phyloP scores from a whole-genome alignment of 2,329 filamentous ascomycete genomes.

The Purpureocillium takamizusanense region DNA sequence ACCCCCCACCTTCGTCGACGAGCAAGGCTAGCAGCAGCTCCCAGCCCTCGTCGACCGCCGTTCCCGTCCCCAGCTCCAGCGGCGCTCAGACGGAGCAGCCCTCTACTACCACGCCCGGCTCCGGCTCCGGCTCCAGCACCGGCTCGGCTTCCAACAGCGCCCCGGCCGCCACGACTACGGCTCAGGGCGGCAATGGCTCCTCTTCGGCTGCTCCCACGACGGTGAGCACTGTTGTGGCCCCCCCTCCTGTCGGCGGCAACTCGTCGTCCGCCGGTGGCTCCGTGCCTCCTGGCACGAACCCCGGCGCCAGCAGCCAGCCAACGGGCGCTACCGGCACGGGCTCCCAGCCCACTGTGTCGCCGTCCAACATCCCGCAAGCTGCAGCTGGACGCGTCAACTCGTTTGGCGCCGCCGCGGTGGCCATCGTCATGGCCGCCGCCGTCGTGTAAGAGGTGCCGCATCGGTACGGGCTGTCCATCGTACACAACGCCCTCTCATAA shows the following conservation, averaged over 20 bases:
- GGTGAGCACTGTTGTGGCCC: slow-evolving; percentile 6
- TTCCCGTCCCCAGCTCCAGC: slow-evolving; percentile 11
- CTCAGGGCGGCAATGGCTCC: neutral
- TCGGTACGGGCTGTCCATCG: no score
- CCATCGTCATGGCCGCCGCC: slow-evolving; percentile 18
- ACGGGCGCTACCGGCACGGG: neutral
- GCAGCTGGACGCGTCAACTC: slow-evolving; percentile 17
- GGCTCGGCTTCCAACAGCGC: slow-evolving; percentile 9
- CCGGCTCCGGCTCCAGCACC: slow-evolving; percentile 17
- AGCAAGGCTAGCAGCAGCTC: slow-evolving; percentile 4
- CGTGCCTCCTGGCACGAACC: neutral
- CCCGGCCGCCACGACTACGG: neutral
- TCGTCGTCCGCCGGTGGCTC: neutral
- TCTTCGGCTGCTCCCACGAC: slow-evolving; percentile 2
- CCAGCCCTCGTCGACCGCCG: slow-evolving; percentile 8
- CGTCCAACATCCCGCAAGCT: slow-evolving; percentile 4
- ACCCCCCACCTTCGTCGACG: slow-evolving; percentile 1
- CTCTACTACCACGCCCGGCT: slow-evolving; percentile 10
- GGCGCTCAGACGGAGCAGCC: slow-evolving; percentile 3
- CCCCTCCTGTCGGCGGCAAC: slow-evolving; percentile 2
- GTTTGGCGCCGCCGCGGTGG: slow-evolving; percentile 19
- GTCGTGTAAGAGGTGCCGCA: slow-evolving; percentile 15
- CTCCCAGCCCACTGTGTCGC: neutral
- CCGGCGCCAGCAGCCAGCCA: neutral
- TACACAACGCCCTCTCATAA: no score